Evolutionary conservation across 2,329 filamentous ascomycete species (phyloP), one percentile per base, ranked within the genome.

Genomic region (Drechslerella stenobrocha): DNA sequence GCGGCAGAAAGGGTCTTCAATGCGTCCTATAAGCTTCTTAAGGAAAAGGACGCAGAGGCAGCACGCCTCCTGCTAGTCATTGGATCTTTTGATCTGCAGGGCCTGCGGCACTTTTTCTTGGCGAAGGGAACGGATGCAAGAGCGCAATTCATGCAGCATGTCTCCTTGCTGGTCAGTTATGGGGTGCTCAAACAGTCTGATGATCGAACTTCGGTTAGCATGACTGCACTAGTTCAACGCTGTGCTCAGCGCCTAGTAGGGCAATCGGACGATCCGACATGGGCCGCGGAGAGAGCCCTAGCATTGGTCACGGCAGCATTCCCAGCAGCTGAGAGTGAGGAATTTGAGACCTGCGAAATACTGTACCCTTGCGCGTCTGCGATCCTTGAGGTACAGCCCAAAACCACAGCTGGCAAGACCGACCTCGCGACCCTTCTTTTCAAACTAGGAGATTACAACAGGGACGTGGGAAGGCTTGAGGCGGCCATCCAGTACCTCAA

Each of bases 261-360:
- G 13, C 46, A 50, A 34, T 50, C 46, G 11, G 46, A 50, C 13
- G 46, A 50, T 22, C 46, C 46, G 9, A n/a, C 34, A 5, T 50
- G 46, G 46, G 46, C 46, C 13, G 46, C 26, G n/a, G 46, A 50
- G 15, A 50, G 46, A 50, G 46, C 46, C 2, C 18, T 50, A 9
- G 9, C 46, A 15, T 34, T 50, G 22, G 46, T 50, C 23, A 30
- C 46, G 8, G 46, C 46, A 2, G 46, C 46, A 13, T 50, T 50
- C 26, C 46, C 46, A 50, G 46, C 23, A 13, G 26, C 26, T 7
- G 46, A 50, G 15, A 50, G 46, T n/a, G 46, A 50, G n/a, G 46
- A 50, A 28, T 50, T 34, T 50, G 46, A 50, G 26, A 50, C 46
- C 8, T 50, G 46, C 15, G 46, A 32, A 50, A 50, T 50, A 2